Evolutionary conservation across 345 rosid species (phyloP), one percentile per base, ranked within the genome.

Genomic region (Ceriops decandra): DNA sequence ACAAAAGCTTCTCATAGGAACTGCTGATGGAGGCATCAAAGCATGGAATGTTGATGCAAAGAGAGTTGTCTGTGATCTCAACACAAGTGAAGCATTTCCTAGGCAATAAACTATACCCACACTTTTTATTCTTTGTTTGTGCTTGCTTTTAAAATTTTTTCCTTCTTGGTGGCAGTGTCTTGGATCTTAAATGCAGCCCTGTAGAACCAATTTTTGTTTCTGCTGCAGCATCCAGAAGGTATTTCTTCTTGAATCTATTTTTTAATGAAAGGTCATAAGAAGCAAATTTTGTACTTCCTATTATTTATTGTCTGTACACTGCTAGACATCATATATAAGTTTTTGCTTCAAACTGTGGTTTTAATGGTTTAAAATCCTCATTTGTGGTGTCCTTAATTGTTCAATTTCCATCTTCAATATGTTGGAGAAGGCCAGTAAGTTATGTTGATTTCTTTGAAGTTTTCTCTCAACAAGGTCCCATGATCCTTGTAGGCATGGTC

Each of bases 1-100:
- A 67, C 62, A 38, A 72, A 79, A 88, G 93, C 93, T 88, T 75
- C 88, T 88, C 65, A 84, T 88, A 70, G 93, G 93, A 70, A 88
- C 93, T 36, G 88, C 86, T 61, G 82, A 86, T 84, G 93, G 93
- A 46, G 88, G 93, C 60, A 81, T 88, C 67, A 86, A 88, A 78
- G 93, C 90, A 28, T 88, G 93, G 90, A 88, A 84, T 72, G 93
- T 83, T 77, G 93, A 86, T 68, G 90, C 93, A 70, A 88, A 88
- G 76, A 83, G 93, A 70, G 90, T 88, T 67, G 93, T 86, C 58
- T 88, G 90, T 76, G 93, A 88, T 83, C 88, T 88, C 60, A 78
- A 53, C 77, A 84, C 90, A 36, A 82, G 78, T 36, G 78, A 75
- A 71, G 84, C 82, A 66, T 88, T 84, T 80, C 88, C 93, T 20